phyloP scores from a whole-genome alignment of 352 stramenopile species.

The Nothophytophthora sp. region DNA sequence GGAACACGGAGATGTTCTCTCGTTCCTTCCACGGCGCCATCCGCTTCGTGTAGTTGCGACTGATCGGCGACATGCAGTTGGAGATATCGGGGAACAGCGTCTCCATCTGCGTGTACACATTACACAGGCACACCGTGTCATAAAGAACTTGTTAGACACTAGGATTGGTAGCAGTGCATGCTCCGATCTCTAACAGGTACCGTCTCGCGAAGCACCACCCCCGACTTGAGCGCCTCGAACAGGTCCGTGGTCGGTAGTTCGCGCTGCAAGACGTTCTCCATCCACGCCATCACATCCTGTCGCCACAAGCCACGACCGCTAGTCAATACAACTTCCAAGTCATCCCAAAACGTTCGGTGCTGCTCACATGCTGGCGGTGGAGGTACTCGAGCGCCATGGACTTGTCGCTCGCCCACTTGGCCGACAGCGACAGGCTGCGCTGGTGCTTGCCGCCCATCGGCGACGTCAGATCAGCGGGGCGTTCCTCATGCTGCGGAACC shows the following conservation, averaged over 20 bases:
- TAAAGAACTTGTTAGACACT: not conserved
- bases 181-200: slow-evolving; percentile 16
- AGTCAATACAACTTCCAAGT: not conserved
- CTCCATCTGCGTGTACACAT: slow-evolving; percentile 34
- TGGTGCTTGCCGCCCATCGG: slow-evolving; percentile 72
- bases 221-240: slow-evolving; percentile 69
- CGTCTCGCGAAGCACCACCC: slow-evolving; percentile 75
- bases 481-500: slow-evolving; percentile 29
- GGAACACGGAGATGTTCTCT: slow-evolving; percentile 84
- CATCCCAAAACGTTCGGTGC: not conserved
- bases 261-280: slow-evolving; percentile 62
- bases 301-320: not conserved
- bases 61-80: slow-evolving; percentile 68
- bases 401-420: slow-evolving; percentile 81
- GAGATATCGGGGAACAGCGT: slow-evolving; percentile 56
- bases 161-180: not conserved
- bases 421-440: slow-evolving; percentile 64
- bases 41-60: slow-evolving; percentile 60
- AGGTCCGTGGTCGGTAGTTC: slow-evolving; percentile 58
- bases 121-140: not conserved
- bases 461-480: slow-evolving; percentile 30
- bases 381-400: slow-evolving; percentile 73
- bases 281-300: slow-evolving; percentile 75
- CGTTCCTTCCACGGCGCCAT: slow-evolving; percentile 87
- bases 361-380: slow-evolving; percentile 58